These are phyloP conservation scores for Articulospora tetracladia DNA, from an alignment of 495 filamentous ascomycete species.

Conservation along the genomic window DNA sequence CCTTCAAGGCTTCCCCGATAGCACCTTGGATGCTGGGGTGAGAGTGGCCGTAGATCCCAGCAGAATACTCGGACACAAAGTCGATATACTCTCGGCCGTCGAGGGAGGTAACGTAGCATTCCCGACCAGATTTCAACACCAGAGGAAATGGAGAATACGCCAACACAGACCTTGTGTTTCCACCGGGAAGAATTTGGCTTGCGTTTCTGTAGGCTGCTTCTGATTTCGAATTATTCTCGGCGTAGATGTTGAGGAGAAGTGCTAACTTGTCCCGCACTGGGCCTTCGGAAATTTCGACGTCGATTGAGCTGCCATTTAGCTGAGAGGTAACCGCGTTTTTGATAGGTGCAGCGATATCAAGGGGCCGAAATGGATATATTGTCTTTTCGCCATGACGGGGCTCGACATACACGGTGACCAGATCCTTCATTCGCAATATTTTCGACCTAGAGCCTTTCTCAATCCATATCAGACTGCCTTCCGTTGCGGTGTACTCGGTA, in stretches of 20 bases:
- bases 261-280: not conserved
- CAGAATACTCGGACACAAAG: slow-evolving; percentile 45
- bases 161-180: slow-evolving; percentile 54
- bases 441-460: not conserved
- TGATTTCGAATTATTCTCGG: not conserved
- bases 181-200: slow-evolving; percentile 43
- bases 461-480: not conserved
- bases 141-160: slow-evolving; percentile 51
- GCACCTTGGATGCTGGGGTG: slow-evolving; percentile 28
- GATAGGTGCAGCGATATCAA: not conserved
- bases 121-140: not conserved
- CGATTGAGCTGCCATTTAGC: not conserved
- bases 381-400: not conserved
- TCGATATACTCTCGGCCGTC: slow-evolving; percentile 31
- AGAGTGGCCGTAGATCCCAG: slow-evolving; percentile 48
- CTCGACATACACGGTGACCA: not conserved
- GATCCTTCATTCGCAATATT: not conserved
- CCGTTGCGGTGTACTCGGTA: not conserved
- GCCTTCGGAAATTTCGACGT: not conserved
- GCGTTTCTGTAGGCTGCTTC: slow-evolving; percentile 25
- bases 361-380: not conserved
- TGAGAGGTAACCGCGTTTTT: not conserved
- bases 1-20: slow-evolving; percentile 27
- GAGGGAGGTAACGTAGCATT: not conserved
- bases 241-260: not conserved